phyloP scores from a whole-genome alignment of 768 basidiomycete species.

The Mycena albidolilacea region DNA sequence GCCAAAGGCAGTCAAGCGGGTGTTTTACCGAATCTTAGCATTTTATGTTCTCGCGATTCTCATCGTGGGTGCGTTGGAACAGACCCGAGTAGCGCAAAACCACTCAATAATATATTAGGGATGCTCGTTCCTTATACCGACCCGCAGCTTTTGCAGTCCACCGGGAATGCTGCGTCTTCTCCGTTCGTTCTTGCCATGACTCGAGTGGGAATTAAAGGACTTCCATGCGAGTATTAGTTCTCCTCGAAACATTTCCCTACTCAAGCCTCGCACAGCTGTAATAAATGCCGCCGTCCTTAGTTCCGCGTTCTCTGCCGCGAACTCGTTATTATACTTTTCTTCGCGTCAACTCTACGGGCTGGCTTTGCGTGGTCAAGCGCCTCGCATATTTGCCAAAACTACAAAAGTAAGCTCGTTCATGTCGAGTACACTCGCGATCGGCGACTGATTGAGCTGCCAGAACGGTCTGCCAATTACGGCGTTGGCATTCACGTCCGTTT shows the following conservation, averaged over 20 bases:
- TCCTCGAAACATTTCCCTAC: neutral
- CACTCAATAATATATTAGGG: constrained; percentile 39
- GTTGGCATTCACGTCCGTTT: constrained; percentile 26
- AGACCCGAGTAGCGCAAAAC: neutral
- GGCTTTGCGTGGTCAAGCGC: constrained; percentile 56
- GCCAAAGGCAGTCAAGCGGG: constrained; percentile 72
- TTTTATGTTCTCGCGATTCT: constrained; percentile 70
- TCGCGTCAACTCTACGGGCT: constrained; percentile 58
- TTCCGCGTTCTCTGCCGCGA: constrained; percentile 72
- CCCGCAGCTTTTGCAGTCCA: constrained; percentile 45
- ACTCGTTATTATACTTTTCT: constrained; percentile 64
- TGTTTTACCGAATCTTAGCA: constrained; percentile 57
- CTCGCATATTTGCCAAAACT: constrained; percentile 45
- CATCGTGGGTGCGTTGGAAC: constrained; percentile 57
- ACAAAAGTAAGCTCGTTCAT: constrained; percentile 18
- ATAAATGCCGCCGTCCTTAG: constrained; percentile 76
- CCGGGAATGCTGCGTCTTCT: constrained; percentile 66
- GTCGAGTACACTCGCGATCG: neutral
- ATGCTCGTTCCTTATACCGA: constrained; percentile 79
- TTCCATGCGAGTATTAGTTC: constrained; percentile 3
- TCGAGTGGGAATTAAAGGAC: constrained; percentile 65
- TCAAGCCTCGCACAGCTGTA: constrained; percentile 42
- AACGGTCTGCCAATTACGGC: constrained; percentile 27
- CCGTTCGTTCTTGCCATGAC: constrained; percentile 84
- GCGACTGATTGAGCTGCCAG: neutral